Base-by-base conservation (phyloP, 495 filamentous ascomycete species). In the Penicillium paradoxum region DNA sequence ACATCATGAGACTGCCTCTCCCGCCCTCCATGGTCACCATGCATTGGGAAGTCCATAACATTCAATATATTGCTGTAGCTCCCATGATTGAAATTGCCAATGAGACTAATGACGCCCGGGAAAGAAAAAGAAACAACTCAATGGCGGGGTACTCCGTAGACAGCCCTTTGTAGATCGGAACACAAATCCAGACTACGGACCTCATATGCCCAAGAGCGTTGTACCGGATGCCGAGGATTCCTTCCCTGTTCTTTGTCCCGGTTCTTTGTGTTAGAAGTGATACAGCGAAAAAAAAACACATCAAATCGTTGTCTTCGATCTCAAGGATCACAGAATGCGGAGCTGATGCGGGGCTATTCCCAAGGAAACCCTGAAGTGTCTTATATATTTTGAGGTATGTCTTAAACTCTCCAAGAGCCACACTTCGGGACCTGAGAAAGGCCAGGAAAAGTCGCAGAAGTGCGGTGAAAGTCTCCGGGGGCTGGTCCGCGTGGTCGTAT, bases 301-400 rank as follows among this genome's bases (percentile, higher is more conserved):
- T n/a, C n/a, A n/a, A n/a, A n/a, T n/a, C n/a, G n/a, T n/a, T n/a
- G n/a, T n/a, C n/a, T n/a, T n/a, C n/a, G n/a, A n/a, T n/a, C n/a
- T n/a, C n/a, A n/a, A n/a, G n/a, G n/a, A n/a, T n/a, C n/a, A 32
- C 9, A 32, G 10, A 32, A 32, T 32, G 29, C 29, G 29, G 51
- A 42, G 33, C n/a, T n/a, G n/a, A n/a, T n/a, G n/a, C n/a, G 41
- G 24, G 22, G 11, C 18, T 9, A 22, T 37, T 46, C 22, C 25
- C 34, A 38, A 22, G 21, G 27, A 21, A 21, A 21, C 14, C 11
- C 15, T 27, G 6, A 4, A 13, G 4, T 39, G 37, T 24, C 25
- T 30, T 30, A 11, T 29, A 45, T 27, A 45, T 30, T 45, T 43
- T 45, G 18, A 32, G 42, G 27, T 21, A 52, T 53, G 49, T 51